Evolutionary conservation across 169 alveolate genomes (phyloP), one percentile per base, ranked within the genome.

Genomic region (Plasmodium inui): DNA sequence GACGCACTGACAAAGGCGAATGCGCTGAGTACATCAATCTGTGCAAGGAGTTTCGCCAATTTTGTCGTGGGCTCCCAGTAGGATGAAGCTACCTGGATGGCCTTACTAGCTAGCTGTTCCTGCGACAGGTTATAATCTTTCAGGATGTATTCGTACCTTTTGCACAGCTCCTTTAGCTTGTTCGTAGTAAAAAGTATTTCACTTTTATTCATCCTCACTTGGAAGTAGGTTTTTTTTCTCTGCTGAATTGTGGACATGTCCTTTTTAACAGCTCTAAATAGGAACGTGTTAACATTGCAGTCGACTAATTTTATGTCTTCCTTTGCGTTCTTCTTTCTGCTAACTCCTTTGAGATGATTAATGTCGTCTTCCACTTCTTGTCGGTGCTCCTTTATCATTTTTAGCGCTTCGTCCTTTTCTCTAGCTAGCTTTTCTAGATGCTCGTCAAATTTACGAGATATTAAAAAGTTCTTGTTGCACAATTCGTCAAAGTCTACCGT

Each of bases 21-120:
- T 26, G 99, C 96, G 28, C 98, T 95, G 22, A 99, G 92, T 3
- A 98, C 99, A 93, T 99, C 99, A 41, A 99, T 93, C 28, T 98
- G 96, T 10, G 99, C 97, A 34, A 99, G 83, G 19, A 98, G 81
- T 55, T 95, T 92, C 7, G 99, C 92, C 19, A 98, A 97, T 84
- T 97, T 92, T 84, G 98, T 99, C 57, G 98, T 96, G 19, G 98
- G 97, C 4, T 99, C 98, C 98, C 99, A 98, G 93, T 99, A 99
- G 2, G 99, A 97, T 19, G 99, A 96, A 1, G 99, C 99, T 28
- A 98, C 99, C 73, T 96, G 97, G 37, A 99, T 95, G 14, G 99
- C 97, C 97, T 97, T 98, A 80, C 95, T 72, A 3, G 98, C 98
- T 80, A 98, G 95, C 26, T 95, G 97, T 73, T 85, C 88, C 95